Conservation (phyloP, 2,329 filamentous ascomycete species). For the Colletotrichum sp. region DNA sequence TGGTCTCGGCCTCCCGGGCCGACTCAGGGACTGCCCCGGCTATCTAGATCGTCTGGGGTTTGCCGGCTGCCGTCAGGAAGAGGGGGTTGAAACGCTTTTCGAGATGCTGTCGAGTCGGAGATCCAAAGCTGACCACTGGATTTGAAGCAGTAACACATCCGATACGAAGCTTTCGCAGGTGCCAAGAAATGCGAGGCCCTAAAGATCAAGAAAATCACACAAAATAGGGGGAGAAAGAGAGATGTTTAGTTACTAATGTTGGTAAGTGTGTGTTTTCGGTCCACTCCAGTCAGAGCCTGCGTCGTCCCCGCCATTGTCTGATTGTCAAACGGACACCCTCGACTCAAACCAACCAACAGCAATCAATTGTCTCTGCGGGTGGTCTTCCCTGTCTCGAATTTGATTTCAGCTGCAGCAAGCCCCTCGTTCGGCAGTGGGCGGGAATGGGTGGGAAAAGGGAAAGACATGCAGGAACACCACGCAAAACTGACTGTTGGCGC, state of each 20-base stretch:
- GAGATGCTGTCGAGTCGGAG: background rate
- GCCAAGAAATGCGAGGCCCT: background rate
- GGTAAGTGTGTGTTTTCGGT: background rate
- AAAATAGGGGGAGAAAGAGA: too few species aligned
- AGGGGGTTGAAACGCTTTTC: background rate
- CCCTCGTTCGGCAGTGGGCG: background rate
- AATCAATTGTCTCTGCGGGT: too few species aligned
- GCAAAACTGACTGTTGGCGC: background rate
- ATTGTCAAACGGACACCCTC: background rate
- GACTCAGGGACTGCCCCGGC: background rate
- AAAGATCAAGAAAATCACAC: too few species aligned
- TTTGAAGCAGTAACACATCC: background rate
- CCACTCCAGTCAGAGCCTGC: background rate
- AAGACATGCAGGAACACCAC: background rate
- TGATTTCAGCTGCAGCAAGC: background rate
- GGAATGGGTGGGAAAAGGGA: background rate
- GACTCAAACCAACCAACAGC: background rate
- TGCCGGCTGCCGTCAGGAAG: background rate
- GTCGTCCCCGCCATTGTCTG: background rate
- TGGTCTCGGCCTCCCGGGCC: background rate
- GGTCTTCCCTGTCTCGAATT: background rate
- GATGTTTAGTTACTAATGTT: too few species aligned
- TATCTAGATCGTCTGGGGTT: background rate
- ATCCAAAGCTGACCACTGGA: background rate
- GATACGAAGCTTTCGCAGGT: background rate